Evolutionary conservation across 2,329 filamentous ascomycete genomes (phyloP).

Genomic region (Fusarium compactum): DNA sequence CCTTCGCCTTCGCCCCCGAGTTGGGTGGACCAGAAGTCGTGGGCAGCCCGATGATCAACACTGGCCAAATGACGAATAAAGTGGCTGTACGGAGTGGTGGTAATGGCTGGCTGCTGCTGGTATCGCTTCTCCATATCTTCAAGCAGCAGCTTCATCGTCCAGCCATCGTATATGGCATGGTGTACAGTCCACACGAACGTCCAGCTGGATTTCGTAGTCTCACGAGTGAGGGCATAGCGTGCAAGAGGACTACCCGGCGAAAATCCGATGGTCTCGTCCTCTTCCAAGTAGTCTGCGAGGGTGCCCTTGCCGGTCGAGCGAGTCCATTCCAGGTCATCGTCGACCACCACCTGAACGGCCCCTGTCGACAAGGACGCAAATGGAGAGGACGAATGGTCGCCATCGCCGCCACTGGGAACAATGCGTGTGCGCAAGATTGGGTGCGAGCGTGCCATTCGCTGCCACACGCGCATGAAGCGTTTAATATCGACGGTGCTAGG

Average conservation of each 20-base stretch:
- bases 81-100: slow-evolving; percentile 15
- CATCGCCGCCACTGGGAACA: slow-evolving; percentile 8
- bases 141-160: slow-evolving; percentile 13
- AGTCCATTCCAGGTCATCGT: slow-evolving; percentile 15
- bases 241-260: slow-evolving; percentile 14
- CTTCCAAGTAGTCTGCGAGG: slow-evolving; percentile 10
- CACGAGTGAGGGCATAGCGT: slow-evolving; percentile 9
- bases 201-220: slow-evolving; percentile 8
- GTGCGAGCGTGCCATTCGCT: slow-evolving; percentile 15
- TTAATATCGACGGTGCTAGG: slow-evolving; percentile 11
- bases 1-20: slow-evolving; percentile 9
- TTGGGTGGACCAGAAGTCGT: slow-evolving; percentile 11
- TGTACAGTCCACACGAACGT: slow-evolving; percentile 12
- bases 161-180: slow-evolving; percentile 18
- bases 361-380: slow-evolving; percentile 10
- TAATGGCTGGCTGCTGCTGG: slow-evolving; percentile 10
- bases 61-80: slow-evolving; percentile 12
- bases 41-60: slow-evolving; percentile 13
- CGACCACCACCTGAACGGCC: slow-evolving; percentile 11
- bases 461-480: slow-evolving; percentile 16
- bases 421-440: slow-evolving; percentile 14
- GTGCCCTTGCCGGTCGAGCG: slow-evolving; percentile 14
- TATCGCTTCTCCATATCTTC: slow-evolving; percentile 16
- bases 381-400: slow-evolving; percentile 12
- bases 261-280: slow-evolving; percentile 12